Base-by-base conservation (phyloP, 768 basidiomycete species). In the Neoboletus subvelutipes region DNA sequence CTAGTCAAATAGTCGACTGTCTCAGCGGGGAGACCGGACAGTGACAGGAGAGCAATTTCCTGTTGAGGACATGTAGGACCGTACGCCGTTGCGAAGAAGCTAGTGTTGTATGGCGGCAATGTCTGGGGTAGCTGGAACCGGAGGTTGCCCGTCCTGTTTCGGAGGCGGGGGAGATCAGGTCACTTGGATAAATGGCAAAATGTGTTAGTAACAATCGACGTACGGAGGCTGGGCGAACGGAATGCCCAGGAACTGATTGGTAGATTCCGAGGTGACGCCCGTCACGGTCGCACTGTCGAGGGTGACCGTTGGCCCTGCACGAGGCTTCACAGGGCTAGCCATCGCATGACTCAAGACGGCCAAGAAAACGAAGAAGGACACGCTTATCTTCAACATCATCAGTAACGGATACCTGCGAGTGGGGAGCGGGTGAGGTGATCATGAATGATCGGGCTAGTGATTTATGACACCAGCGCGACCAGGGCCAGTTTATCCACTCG, bases 161-260 rank as follows among this genome's bases (percentile, higher is more conserved):
- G 28, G 5, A 9, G 26, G n/a, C 4, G 18, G 29, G 29, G n/a
- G 15, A 18, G 7, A 9, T 10, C 3, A 12, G 33, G 34, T 54
- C 28, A 18, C 24, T 51, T 20, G 1, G 7, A 33, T 3, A 20
- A 20, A 31, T 3, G 45, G 1, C 18, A 31, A 7, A n/a, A 26
- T 39, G 15, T 24, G 20, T n/a, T 17, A 6, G 13, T 7, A 10
- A 8, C 17, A 12, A 22, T 45, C 22, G 13, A 61, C 73, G 26
- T 62, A 79, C 75, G 73, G 75, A 37, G 76, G 70, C 28, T 69
- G 55, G 13, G 77, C 75, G 40, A 73, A 80, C 1, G 75, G 78
- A n/a, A n/a, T n/a, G n/a, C n/a, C n/a, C n/a, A n/a, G n/a, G n/a
- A 75, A 80, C 13, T 64, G 50, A 5, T 65, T 60, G 0, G 73